A percentile compares a stretch with the other conserved stretches of the same genome.
Evolutionary conservation across 768 basidiomycete species (phyloP).

Genomic region (Lentinula sp.): DNA sequence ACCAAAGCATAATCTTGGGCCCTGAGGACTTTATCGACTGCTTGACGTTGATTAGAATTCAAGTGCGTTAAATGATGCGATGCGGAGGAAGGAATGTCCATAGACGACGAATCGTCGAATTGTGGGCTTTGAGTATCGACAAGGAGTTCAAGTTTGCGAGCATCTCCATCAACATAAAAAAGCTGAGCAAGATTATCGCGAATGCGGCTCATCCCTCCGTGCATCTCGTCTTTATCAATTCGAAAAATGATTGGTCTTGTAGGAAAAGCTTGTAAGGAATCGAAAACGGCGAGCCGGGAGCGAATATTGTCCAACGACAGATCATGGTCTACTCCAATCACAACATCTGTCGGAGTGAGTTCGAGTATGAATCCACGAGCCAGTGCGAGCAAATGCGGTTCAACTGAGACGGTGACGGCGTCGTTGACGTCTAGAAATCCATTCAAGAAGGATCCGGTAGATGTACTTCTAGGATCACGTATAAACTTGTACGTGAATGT

Average conservation of each 20-base stretch:
- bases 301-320: constrained; percentile 48
- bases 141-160: constrained; percentile 59
- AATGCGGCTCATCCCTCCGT: constrained; percentile 80
- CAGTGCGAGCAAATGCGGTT: constrained; percentile 80
- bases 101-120: constrained; percentile 36
- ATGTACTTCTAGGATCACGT: constrained; percentile 19
- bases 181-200: constrained; percentile 86
- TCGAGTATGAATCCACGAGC: constrained; percentile 79
- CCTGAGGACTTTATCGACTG: constrained; percentile 66
- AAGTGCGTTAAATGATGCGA: constrained; percentile 33
- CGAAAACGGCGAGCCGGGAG: constrained; percentile 24
- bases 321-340: constrained; percentile 79
- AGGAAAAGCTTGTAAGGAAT: neutral
- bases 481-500: constrained; percentile 73
- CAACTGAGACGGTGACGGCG: constrained; percentile 81
- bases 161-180: constrained; percentile 77
- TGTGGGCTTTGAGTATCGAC: constrained; percentile 73
- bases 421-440: constrained; percentile 80
- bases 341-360: constrained; percentile 55
- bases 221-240: constrained; percentile 91
- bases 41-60: constrained; percentile 67
- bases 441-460: constrained; percentile 49
- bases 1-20: constrained; percentile 90
- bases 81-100: constrained; percentile 16
- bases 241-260: constrained; percentile 51